Evolutionary conservation across 2,329 filamentous ascomycete genomes (phyloP).

Genomic region (Penicillium sp.): DNA sequence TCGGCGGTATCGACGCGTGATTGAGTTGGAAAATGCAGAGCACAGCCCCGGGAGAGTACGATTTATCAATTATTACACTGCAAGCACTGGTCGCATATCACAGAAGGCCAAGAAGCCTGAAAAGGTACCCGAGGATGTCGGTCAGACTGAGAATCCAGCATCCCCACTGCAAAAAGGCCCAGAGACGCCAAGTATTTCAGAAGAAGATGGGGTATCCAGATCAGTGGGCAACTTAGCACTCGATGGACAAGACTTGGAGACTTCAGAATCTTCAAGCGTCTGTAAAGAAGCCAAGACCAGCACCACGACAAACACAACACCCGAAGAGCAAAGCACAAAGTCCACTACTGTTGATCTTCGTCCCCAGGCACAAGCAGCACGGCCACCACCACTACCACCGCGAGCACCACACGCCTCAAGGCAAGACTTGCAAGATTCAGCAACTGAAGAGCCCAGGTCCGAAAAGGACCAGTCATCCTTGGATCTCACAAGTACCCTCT

Average conservation of each 20-base stretch:
- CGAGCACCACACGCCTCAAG: neutral
- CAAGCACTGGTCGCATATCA: conserved; percentile 60
- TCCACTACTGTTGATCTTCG: neutral
- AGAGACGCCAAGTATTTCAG: conserved; percentile 5
- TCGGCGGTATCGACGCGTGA: conserved; percentile 63
- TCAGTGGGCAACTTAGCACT: conserved; percentile 2
- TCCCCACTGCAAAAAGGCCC: conserved; percentile 8
- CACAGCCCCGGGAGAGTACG: conserved; percentile 50
- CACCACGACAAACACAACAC: neutral
- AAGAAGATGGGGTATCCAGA: conserved; percentile 4
- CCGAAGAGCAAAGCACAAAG: neutral
- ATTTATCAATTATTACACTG: conserved; percentile 87
- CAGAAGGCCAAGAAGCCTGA: conserved; percentile 37
- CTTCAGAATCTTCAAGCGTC: neutral
- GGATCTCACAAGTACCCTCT: conserved; percentile 1
- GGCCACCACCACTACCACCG: neutral
- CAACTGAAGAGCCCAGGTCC: neutral
- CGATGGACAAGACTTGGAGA: neutral
- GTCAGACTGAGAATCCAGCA: conserved; percentile 20
- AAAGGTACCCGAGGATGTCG: conserved; percentile 25
- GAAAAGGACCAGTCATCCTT: neutral
- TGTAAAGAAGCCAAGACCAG: neutral
- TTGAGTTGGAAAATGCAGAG: conserved; percentile 67
- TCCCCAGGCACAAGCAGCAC: neutral
- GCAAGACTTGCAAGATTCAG: neutral